Evolutionary conservation across 139 green algal genomes (phyloP).

Genomic region (Zygnema circumcarinatum): DNA sequence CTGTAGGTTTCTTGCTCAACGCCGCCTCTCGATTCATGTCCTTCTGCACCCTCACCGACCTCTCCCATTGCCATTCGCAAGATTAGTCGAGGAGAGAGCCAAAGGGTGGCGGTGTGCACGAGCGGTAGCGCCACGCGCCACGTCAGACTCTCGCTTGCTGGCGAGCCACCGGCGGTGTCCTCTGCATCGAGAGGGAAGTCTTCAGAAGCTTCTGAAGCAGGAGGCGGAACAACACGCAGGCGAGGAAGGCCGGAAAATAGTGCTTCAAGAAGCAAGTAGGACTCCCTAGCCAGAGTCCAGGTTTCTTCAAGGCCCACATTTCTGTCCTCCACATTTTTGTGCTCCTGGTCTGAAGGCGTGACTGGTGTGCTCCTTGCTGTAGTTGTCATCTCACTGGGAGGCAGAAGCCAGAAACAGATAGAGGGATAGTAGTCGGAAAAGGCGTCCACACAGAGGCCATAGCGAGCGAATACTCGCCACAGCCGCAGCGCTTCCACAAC

Average conservation of each 20-base stretch:
- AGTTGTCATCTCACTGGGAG: background rate
- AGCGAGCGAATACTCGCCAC: slow-evolving; percentile 30
- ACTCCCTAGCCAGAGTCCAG: background rate
- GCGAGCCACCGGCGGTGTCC: background rate
- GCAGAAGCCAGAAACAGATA: background rate
- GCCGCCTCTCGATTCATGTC: background rate
- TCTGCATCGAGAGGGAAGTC: background rate
- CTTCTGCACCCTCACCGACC: background rate
- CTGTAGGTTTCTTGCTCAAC: background rate
- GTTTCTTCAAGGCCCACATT: background rate
- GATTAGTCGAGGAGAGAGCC: background rate
- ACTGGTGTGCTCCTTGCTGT: background rate
- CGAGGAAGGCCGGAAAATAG: background rate
- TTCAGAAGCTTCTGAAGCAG: background rate
- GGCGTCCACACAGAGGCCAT: background rate
- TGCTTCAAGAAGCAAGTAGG: slow-evolving; percentile 7
- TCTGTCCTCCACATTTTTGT: background rate
- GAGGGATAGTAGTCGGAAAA: slow-evolving; percentile 31
- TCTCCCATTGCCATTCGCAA: background rate
- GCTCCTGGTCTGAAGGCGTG: background rate
- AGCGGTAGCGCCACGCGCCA: background rate
- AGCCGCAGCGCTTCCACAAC: slow-evolving; percentile 4
- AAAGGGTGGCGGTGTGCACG: background rate
- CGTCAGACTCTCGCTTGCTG: background rate
- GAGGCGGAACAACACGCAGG: background rate